Evolutionary conservation across 2,329 filamentous ascomycete species (phyloP).

Genomic region (Diaporthe nobilis): DNA sequence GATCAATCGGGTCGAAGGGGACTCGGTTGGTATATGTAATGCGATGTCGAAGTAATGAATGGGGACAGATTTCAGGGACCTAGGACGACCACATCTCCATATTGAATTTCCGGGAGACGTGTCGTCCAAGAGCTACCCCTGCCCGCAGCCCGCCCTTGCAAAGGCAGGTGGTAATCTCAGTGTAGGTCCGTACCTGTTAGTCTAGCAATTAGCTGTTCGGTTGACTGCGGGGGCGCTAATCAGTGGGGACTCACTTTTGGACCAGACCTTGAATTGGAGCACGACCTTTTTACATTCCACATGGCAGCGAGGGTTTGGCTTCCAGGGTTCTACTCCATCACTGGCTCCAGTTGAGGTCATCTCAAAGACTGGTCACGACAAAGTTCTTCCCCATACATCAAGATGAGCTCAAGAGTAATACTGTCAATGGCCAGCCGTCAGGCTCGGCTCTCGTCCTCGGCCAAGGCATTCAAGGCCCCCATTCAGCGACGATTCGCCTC

Average conservation of each 20-base stretch:
- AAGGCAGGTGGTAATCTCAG: neutral
- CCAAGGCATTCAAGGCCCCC: neutral
- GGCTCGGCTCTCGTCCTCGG: conserved; percentile 26
- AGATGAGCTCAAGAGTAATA: conserved; percentile 37
- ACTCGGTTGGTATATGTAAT: conserved; percentile 19
- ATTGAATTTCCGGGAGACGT: conserved; percentile 40
- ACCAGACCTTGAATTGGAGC: neutral
- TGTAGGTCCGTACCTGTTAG: neutral
- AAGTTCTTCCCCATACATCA: neutral
- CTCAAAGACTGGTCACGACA: neutral
- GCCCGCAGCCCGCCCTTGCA: conserved; percentile 18
- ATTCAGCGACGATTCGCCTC: conserved; percentile 45
- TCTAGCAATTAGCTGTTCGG: conserved; percentile 8
- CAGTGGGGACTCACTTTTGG: conserved; percentile 7
- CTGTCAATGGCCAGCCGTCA: conserved; percentile 36
- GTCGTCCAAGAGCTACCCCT: conserved; percentile 36
- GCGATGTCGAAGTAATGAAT: conserved; percentile 22
- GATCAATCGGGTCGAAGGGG: conserved; percentile 1
- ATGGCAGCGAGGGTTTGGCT: conserved; percentile 23
- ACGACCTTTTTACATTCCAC: conserved; percentile 14
- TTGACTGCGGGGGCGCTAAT: conserved; percentile 35
- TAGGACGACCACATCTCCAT: conserved; percentile 36
- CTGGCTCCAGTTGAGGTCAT: neutral
- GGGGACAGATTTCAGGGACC: conserved; percentile 48
- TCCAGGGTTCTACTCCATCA: conserved; percentile 7